Evolutionary conservation across 495 filamentous ascomycete genomes (phyloP), one percentile per base, ranked within the genome.

Genomic region (Penicillium verhagenii): DNA sequence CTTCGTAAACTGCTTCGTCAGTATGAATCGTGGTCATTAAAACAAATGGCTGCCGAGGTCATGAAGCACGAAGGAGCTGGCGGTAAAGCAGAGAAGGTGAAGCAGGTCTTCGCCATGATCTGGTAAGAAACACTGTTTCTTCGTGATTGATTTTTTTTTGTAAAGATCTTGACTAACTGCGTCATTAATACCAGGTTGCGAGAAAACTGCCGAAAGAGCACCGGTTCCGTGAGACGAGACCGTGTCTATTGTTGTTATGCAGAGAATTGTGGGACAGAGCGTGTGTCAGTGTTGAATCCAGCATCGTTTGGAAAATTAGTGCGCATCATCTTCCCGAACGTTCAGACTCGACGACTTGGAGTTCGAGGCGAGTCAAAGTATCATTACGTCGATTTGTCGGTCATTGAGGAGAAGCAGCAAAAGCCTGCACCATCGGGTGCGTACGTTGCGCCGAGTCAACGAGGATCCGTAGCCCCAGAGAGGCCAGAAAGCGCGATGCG

Each of bases 301-400:
- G 94, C 94, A 6, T 97, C 92, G 6, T 98, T 98, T 74, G 94
- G 94, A 28, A 98, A 98, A 67, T 83, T 97, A 23, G 94, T 98
- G 23, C 83, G 95, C 10, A 92, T 97, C 25, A 89, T 97, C 35
- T 98, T 97, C 57, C 93, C 92, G 1, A 92, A 91, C 40, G 84
- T 98, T 16, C 92, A 95, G 66, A 97, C 94, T 10, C 82, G 94
- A 35, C 81, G 94, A 46, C 79, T 98, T 11, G 94, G 94, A 40
- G 91, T 97, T 37, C 86, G 94, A 19, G 95, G 95, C 38, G 92
- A 97, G 72, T 97, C 95, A 5, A 98, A 98, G 69, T 98, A 98
- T 69, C 95, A 98, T 65, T 98, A 98, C 65, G 90, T 94, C 40
- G 90, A 93, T 66, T 85, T 96, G 65, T 84, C 82, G 2, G 78